Base-by-base conservation (phyloP, 192 early-diverging fungal genomes). In the Coemansia aciculifera region DNA sequence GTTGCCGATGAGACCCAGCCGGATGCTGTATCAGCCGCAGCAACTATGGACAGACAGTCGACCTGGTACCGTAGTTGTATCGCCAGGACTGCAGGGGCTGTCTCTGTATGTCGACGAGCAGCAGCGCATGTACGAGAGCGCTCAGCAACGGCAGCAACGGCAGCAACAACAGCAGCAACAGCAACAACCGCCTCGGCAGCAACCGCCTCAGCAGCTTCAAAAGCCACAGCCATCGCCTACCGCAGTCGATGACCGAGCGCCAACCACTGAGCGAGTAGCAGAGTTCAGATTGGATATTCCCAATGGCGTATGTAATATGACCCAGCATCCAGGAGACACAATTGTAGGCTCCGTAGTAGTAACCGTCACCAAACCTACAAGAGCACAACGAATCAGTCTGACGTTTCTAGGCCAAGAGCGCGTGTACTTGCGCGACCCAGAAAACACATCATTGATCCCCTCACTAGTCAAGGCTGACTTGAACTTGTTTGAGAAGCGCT, bases 351-450 rank as follows among this genome's bases (percentile, higher is more conserved):
- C 72, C 2, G 78, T 74, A 3, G 69, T 69, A 3, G 34, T 79
- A 31, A 79, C 78, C 2, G 69, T 79, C n/a, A 79, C 78, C 3
- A 79, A 74, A 44, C 66, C 78, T 1, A 79, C 78, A 5, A 63
- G 61, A 42, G 69, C 66, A 4, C 66, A 46, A 44, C 48, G 78
- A n/a, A 72, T 79, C 48, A 64, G 24, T 1, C 39, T 79, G 13
- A 27, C 37, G 42, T 79, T 79, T 40, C 6, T 68, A 44, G 78
- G 78, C 5, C 71, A 72, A 24, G 68, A 79, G 66, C 68, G 69
- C 3, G 72, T 74, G 34, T 68, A 72, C 42, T 21, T 79, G 46
- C 65, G 62, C 12, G 78, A 79, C 31, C 29, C 34, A 1, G 23
- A 51, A 36, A 38, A 44, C 0, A 34, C 39, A 7, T 63, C 64